phyloP scores from a whole-genome alignment of 768 basidiomycete species.

The Phaffia tasmanica region DNA sequence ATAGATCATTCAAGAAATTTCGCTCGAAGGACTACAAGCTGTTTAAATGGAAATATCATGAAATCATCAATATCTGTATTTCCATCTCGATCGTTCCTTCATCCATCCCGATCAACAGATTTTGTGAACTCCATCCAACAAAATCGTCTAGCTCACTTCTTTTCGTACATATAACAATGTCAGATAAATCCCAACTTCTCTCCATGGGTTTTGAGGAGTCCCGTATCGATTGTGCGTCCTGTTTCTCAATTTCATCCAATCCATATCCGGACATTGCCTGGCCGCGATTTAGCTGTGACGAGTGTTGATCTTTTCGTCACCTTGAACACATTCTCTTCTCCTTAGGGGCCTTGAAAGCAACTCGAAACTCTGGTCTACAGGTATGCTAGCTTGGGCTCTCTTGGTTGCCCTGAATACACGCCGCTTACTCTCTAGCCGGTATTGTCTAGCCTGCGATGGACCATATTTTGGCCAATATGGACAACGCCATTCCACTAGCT shows the following conservation, averaged over 20 bases:
- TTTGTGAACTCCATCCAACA: too few species aligned
- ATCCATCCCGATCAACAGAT: too few species aligned
- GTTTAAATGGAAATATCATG: too few species aligned
- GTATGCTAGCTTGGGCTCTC: constrained; percentile 39
- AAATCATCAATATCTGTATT: too few species aligned
- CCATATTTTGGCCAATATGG: constrained; percentile 68
- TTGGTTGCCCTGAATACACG: constrained; percentile 22
- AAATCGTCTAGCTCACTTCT: not conserved
- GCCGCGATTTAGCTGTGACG: constrained; percentile 3
- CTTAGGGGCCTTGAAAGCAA: constrained; percentile 79
- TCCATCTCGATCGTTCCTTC: too few species aligned
- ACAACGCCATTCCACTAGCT: constrained; percentile 52
- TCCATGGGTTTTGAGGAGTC: constrained; percentile 78
- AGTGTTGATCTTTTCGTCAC: constrained; percentile 1
- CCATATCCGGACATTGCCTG: not conserved
- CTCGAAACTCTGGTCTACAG: constrained; percentile 70
- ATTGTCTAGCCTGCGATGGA: constrained; percentile 50
- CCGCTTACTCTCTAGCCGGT: constrained; percentile 1
- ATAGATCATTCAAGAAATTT: too few species aligned
- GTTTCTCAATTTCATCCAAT: constrained; percentile 19
- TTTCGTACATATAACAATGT: constrained; percentile 12
- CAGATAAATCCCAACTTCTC: constrained; percentile 44
- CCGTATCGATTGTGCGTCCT: constrained; percentile 67
- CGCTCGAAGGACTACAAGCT: too few species aligned
- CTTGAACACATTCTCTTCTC: not conserved